Evolutionary conservation across 2,329 filamentous ascomycete species (phyloP).

Genomic region (Biscogniauxia mediterranea): DNA sequence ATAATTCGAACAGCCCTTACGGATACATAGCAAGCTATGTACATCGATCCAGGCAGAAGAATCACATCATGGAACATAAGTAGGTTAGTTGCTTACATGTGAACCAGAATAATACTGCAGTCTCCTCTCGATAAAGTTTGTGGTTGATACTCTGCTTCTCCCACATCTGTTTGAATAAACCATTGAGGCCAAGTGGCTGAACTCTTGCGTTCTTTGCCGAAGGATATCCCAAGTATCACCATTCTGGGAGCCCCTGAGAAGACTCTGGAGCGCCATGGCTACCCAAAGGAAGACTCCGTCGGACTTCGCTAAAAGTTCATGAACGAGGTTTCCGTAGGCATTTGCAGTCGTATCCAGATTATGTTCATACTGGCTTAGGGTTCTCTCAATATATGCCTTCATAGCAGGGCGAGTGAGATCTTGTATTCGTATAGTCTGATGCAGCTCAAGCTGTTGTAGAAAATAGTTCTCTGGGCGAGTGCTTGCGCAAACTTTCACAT

Average conservation of each 20-base stretch:
- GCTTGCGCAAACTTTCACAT: constrained; percentile 13
- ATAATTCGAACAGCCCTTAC: background rate
- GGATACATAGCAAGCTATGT: background rate
- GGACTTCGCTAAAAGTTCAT: background rate
- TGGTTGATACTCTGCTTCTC: constrained; percentile 9
- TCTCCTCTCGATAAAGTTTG: constrained; percentile 7
- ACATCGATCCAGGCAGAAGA: background rate
- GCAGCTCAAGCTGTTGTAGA: background rate
- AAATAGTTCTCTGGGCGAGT: constrained; percentile 14
- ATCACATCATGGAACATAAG: background rate
- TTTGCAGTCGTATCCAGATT: background rate
- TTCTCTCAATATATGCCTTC: background rate
- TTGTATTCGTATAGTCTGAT: constrained; percentile 6
- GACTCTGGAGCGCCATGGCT: constrained; percentile 5
- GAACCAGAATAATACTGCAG: constrained; percentile 6
- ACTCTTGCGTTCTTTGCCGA: constrained; percentile 1
- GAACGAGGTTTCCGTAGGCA: background rate
- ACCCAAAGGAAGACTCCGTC: constrained; percentile 16
- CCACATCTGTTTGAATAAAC: constrained; percentile 18
- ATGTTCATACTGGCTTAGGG: background rate
- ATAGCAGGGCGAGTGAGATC: constrained; percentile 6
- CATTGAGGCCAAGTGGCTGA: constrained; percentile 8
- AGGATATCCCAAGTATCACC: constrained; percentile 7
- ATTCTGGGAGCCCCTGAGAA: constrained; percentile 11
- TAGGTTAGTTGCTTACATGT: background rate